These are phyloP conservation scores for Quillaja saponaria DNA, from an alignment of 306 rosid genomes.

Conservation along the genomic window DNA sequence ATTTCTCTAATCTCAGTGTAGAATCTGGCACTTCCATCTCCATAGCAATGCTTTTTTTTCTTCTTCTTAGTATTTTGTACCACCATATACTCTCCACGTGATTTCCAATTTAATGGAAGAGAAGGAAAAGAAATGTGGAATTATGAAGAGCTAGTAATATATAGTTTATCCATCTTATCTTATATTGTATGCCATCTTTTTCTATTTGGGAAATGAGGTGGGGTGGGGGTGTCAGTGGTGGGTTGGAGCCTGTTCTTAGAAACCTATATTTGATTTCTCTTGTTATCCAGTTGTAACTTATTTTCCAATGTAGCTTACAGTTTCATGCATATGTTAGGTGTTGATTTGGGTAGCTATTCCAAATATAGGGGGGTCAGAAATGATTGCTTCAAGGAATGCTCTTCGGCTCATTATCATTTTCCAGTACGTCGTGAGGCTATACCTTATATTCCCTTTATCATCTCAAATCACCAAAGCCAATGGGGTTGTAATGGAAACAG, in stretches of 20 bases:
- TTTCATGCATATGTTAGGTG: conserved; percentile 39
- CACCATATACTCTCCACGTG: background rate
- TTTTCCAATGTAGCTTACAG: conserved; percentile 23
- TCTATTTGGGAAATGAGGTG: too few species aligned
- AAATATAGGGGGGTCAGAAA: conserved; percentile 43
- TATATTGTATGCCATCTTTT: background rate
- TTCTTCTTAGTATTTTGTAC: background rate
- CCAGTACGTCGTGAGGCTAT: conserved; percentile 61
- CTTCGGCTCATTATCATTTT: conserved; percentile 45
- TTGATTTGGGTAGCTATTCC: conserved; percentile 59
- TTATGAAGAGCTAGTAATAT: background rate
- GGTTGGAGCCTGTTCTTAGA: too few species aligned
- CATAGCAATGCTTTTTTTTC: background rate
- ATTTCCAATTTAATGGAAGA: background rate
- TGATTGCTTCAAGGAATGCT: conserved; percentile 48
- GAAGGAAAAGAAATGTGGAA: too few species aligned
- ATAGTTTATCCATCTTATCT: background rate
- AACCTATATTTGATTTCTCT: too few species aligned
- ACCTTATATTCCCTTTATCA: conserved; percentile 56
- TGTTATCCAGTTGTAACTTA: background rate
- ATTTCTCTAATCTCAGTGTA: background rate
- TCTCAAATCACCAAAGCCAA: conserved; percentile 50
- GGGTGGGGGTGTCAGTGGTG: too few species aligned
- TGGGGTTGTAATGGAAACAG: conserved; percentile 63
- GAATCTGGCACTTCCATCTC: background rate